These are phyloP conservation scores for Dichomitus squalens DNA, from an alignment of 1,284 basidiomycete species.

Conservation along the genomic window DNA sequence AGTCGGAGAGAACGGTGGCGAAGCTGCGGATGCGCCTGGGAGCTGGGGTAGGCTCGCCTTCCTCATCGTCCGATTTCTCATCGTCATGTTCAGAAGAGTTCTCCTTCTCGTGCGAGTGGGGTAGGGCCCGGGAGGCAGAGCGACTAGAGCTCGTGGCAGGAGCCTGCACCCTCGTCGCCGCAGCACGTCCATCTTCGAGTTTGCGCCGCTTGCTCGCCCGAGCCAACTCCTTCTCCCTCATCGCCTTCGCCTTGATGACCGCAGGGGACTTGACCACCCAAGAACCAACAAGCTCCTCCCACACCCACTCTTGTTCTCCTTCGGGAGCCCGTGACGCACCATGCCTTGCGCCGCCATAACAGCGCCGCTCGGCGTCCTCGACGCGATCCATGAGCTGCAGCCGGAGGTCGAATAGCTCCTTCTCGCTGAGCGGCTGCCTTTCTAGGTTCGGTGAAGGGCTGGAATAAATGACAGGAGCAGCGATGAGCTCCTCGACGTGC, in stretches of 20 bases:
- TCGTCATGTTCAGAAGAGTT: constrained; percentile 12
- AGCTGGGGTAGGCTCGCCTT: neutral
- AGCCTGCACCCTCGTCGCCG: neutral
- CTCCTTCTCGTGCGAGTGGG: constrained; percentile 10
- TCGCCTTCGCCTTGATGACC: constrained; percentile 13
- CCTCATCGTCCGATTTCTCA: neutral
- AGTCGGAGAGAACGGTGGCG: constrained; percentile 47
- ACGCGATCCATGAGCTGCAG: constrained; percentile 46
- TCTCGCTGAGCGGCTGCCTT: constrained; percentile 6
- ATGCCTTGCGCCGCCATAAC: constrained; percentile 33
- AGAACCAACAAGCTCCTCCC: constrained; percentile 46
- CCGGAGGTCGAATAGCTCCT: constrained; percentile 37
- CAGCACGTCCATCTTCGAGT: neutral
- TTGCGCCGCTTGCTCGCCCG: constrained; percentile 11
- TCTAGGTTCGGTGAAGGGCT: no score
- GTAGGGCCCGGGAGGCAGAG: neutral
- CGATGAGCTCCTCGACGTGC: constrained; percentile 43
- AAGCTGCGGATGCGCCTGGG: constrained; percentile 33
- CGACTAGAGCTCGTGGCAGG: neutral
- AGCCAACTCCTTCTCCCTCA: neutral
- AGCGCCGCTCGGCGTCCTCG: constrained; percentile 51
- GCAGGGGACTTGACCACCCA: constrained; percentile 43
- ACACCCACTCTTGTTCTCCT: constrained; percentile 39
- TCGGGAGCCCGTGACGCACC: constrained; percentile 6
- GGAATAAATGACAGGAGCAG: constrained; percentile 5